Conservation (phyloP, 345 rosid genomes). For the Gossypium anomalum region DNA sequence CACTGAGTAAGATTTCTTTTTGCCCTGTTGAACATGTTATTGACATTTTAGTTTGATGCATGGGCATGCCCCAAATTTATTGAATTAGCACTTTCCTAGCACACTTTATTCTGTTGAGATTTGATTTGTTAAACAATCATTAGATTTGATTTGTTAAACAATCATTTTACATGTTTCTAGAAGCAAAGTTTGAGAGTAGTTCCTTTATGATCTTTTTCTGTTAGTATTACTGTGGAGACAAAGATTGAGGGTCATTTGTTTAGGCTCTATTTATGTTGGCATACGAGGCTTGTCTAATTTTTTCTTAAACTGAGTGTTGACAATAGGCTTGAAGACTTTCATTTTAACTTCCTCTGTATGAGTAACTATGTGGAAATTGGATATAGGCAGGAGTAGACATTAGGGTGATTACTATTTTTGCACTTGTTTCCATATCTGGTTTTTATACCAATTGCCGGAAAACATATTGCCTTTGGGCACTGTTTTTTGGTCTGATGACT, state of each 20-base stretch:
- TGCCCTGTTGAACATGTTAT: neutral
- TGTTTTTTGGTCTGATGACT: neutral
- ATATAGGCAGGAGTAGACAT: neutral
- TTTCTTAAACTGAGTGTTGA: neutral
- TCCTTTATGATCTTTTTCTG: neutral
- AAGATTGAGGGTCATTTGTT: no score
- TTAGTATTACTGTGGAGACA: neutral
- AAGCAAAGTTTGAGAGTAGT: neutral
- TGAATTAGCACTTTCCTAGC: neutral
- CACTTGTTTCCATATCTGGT: neutral
- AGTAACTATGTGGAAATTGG: conserved; percentile 1
- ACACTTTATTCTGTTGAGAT: neutral
- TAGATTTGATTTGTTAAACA: conserved; percentile 1
- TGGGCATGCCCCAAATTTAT: neutral
- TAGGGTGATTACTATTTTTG: neutral
- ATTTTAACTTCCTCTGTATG: neutral
- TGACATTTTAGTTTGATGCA: neutral
- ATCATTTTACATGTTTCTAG: conserved; percentile 1
- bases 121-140: neutral
- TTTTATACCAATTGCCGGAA: neutral
- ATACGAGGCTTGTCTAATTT: neutral
- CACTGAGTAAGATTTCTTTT: conserved; percentile 54
- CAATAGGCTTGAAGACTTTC: neutral
- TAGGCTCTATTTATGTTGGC: no score
- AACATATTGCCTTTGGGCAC: neutral